Evolutionary conservation across 805 yeast species (phyloP).

Genomic region (Myxozyma udenii): DNA sequence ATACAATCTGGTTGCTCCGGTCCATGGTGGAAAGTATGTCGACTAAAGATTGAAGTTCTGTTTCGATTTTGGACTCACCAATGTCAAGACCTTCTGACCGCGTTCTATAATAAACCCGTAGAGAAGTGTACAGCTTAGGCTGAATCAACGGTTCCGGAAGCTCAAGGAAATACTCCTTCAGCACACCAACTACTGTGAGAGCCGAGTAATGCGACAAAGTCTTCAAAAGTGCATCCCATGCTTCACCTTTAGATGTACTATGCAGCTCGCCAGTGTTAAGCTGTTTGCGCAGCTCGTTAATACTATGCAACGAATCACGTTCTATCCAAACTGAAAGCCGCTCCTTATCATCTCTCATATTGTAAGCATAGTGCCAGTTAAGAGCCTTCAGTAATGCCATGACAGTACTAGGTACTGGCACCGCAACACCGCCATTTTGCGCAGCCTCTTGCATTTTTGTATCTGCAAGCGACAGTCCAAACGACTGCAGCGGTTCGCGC

Average conservation of each 20-base stretch:
- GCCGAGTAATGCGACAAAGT: conserved; percentile 45
- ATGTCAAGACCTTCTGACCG: too few relatives aligned
- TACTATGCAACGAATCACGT: conserved; percentile 57
- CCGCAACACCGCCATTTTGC: too few relatives aligned
- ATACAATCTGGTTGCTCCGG: too few relatives aligned
- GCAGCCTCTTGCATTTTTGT: conserved; percentile 63
- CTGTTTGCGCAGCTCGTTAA: conserved; percentile 59
- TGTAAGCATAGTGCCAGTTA: too few relatives aligned
- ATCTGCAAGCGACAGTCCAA: conserved; percentile 74
- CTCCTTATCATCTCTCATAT: too few relatives aligned
- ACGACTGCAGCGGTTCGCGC: conserved; percentile 58
- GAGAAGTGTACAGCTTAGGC: conserved; percentile 58
- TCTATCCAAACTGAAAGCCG: conserved; percentile 75
- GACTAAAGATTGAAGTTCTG: too few relatives aligned
- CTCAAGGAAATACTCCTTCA: conserved; percentile 72
- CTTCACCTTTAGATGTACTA: conserved; percentile 34
- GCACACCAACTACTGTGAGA: conserved; percentile 60
- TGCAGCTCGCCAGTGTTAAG: conserved; percentile 43
- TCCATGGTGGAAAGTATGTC: too few relatives aligned
- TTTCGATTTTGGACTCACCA: too few relatives aligned
- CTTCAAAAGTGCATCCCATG: too few relatives aligned
- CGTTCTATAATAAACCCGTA: conserved; percentile 69
- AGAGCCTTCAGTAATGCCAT: conserved; percentile 61
- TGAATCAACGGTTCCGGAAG: conserved; percentile 76
- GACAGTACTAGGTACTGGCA: conserved; percentile 67